Conservation (phyloP, 1,284 basidiomycete species). For the Rhodotorula sp. region DNA sequence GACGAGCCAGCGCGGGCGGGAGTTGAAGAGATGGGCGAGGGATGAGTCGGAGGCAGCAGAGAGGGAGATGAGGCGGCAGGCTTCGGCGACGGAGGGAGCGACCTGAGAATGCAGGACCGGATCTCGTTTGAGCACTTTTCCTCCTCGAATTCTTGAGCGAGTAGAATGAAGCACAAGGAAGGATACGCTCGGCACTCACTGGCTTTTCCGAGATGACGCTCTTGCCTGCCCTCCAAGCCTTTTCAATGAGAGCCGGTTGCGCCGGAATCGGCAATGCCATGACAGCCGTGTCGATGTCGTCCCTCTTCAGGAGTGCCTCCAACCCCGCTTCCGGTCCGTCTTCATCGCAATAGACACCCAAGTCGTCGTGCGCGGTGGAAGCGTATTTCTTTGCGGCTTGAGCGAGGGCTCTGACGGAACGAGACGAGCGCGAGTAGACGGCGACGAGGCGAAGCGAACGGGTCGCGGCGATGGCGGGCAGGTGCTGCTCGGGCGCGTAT, state of each 20-base stretch:
- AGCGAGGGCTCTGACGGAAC: conserved; percentile 20
- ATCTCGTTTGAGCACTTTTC: neutral
- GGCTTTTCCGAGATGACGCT: conserved; percentile 84
- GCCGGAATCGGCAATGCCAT: conserved; percentile 71
- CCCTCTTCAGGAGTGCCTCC: conserved; percentile 62
- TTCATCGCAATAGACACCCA: conserved; percentile 57
- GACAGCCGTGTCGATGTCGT: conserved; percentile 69
- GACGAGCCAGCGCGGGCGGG: conserved; percentile 57
- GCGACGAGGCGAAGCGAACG: conserved; percentile 24
- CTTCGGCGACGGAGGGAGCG: conserved; percentile 60
- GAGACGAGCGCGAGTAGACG: conserved; percentile 41
- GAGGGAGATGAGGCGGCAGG: conserved; percentile 62
- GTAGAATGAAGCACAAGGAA: neutral
- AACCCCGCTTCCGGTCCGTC: conserved; percentile 53
- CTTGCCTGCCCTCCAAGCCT: conserved; percentile 63
- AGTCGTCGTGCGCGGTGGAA: conserved; percentile 31
- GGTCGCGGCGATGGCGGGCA: conserved; percentile 32
- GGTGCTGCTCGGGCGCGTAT: conserved; percentile 21
- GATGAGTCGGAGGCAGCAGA: conserved; percentile 55
- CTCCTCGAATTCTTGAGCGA: neutral
- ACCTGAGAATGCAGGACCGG: conserved; percentile 58
- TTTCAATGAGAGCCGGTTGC: conserved; percentile 66
- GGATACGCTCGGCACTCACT: conserved; percentile 48
- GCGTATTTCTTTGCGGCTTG: conserved; percentile 40
- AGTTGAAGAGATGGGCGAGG: neutral